A percentile compares a stretch with the other conserved stretches of the same genome.
These are phyloP conservation scores for Salicornia ramosissima DNA, from an alignment of 148 eudicot species.

Conservation along the genomic window DNA sequence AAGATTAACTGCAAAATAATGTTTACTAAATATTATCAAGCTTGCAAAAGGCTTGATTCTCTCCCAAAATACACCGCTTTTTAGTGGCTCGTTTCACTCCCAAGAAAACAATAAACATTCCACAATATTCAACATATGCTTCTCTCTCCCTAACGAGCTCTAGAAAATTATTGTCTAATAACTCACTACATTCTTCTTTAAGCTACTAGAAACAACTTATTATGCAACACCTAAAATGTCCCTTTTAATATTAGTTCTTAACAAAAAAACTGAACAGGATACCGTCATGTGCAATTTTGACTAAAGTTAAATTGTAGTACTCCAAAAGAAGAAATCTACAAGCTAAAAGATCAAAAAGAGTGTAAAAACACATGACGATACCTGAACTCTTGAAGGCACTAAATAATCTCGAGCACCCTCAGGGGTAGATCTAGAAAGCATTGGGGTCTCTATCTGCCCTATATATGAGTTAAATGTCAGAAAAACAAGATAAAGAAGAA, in stretches of 20 bases:
- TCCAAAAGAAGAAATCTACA: background rate
- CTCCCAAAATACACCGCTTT: too few species aligned
- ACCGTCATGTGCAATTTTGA: background rate
- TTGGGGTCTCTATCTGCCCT: constrained; percentile 99
- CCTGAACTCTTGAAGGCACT: constrained; percentile 99
- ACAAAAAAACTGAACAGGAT: background rate
- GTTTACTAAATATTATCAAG: too few species aligned
- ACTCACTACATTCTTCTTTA: too few species aligned
- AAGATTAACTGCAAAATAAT: too few species aligned
- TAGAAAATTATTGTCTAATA: too few species aligned
- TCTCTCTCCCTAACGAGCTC: too few species aligned
- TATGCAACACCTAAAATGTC: too few species aligned
- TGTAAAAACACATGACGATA: constrained; percentile 25
- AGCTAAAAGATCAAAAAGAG: constrained; percentile 1
- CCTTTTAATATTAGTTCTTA: background rate
- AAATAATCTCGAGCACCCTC: constrained; percentile 99
- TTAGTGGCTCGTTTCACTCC: too few species aligned
- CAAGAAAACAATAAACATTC: too few species aligned
- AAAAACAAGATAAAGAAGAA: constrained; percentile 3
- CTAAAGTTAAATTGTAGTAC: background rate
- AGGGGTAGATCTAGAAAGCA: constrained; percentile 95
- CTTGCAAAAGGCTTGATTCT: too few species aligned
- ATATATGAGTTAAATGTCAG: constrained; percentile 48
- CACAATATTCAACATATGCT: too few species aligned
- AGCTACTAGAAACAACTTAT: too few species aligned